These are phyloP conservation scores for Neurospora hispaniola DNA, from an alignment of 495 filamentous ascomycete species.

Conservation along the genomic window DNA sequence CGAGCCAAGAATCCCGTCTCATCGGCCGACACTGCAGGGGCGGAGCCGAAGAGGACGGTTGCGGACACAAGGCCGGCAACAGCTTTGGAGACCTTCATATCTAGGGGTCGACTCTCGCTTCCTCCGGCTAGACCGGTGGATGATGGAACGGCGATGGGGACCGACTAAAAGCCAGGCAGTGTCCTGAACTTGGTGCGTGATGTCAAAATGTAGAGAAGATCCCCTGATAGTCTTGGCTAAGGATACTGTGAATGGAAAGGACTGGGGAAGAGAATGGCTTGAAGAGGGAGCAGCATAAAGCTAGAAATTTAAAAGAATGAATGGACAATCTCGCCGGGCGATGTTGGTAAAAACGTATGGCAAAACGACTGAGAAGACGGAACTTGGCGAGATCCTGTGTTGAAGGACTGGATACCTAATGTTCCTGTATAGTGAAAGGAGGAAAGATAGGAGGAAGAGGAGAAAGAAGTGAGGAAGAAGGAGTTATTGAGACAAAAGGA, in stretches of 20 bases:
- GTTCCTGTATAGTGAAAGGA: not conserved
- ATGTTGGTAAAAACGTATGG: not conserved
- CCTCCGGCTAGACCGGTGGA: not conserved
- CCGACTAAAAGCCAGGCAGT: not conserved
- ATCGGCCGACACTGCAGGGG: slow-evolving; percentile 20
- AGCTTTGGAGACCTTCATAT: slow-evolving; percentile 28
- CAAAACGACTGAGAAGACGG: not conserved
- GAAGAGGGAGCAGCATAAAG: not conserved
- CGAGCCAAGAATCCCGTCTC: slow-evolving; percentile 16
- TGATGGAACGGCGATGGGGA: not conserved
- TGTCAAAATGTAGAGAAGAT: not conserved
- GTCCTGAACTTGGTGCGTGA: not conserved
- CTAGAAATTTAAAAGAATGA: not conserved
- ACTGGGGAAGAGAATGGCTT: not conserved
- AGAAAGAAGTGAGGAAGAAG: slow-evolving; percentile 5
- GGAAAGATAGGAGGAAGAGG: not conserved
- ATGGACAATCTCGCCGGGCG: not conserved
- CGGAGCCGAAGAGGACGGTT: slow-evolving; percentile 19
- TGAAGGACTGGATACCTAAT: not conserved
- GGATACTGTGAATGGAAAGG: not conserved
- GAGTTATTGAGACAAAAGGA: not conserved
- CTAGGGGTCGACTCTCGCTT: slow-evolving; percentile 3
- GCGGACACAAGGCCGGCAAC: slow-evolving; percentile 26
- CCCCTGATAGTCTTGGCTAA: not conserved
- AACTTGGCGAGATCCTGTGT: not conserved